Evolutionary conservation across 495 filamentous ascomycete genomes (phyloP), one percentile per base, ranked within the genome.

Genomic region (Niebla homalea): DNA sequence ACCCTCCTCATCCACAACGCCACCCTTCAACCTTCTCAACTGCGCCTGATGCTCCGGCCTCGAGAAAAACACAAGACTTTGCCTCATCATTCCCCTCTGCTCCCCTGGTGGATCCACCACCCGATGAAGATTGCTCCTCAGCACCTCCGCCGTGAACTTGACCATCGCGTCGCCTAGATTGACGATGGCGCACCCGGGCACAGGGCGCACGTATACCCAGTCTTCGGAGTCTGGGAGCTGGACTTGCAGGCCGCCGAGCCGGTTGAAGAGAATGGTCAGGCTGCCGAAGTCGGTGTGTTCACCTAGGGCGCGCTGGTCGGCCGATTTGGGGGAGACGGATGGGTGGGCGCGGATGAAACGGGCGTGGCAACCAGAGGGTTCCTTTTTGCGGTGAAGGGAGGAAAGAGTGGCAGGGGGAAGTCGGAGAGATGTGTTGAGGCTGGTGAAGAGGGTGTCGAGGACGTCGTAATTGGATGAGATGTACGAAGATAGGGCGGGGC

Each of bases 101-200:
- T 61, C 56, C 4, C 75, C 77, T 0, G 78, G 77, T 2, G 79
- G 69, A 1, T 68, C 66, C 4, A 77, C 73, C 16, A 84, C 80
- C 4, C 80, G 70, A 59, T 84, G 80, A 11, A 82, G 75, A 55
- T 79, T 81, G 1, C 71, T 74, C 19, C 79, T 70, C 37, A 83
- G 58, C n/a, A 76, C 52, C 6, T 78, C 77, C 45, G 72, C 73
- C 7, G 77, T 78, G 56, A 83, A 83, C 38, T 75, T 79, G 8
- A 76, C 73, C 64, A 81, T 70, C 8, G 78, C 75, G 49, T 85
- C 81, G 1, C 79, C 81, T 0, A 85, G 67, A 48, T 85, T 84
- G 44, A 83, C 64, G 29, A 85, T 75, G 8, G 70, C 71, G 45
- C 76, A 73, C 0, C 78, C 75, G 4, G 66, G 68, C 14, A 80